Percentiles rank a stretch among this genome's conserved stretches.
Evolutionary conservation across 306 rosid species (phyloP).

Genomic region (Hylodesmum podocarpum): DNA sequence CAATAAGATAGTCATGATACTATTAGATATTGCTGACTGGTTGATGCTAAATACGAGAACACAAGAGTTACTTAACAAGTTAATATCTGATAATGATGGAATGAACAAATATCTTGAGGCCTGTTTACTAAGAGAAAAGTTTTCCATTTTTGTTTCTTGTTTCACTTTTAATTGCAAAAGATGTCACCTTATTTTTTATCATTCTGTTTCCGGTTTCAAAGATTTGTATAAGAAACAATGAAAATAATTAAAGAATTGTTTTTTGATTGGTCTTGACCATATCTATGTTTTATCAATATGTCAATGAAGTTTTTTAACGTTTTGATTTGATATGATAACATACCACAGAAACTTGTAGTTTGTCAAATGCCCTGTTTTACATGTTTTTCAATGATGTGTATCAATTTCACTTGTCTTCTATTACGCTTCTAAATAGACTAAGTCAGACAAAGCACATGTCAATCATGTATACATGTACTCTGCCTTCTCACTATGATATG

Average conservation of each 20-base stretch:
- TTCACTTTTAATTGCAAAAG: background rate
- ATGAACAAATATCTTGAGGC: background rate
- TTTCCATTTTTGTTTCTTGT: background rate
- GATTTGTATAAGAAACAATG: background rate
- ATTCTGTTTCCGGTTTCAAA: background rate
- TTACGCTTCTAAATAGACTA: background rate
- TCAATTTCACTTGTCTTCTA: background rate
- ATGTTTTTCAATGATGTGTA: background rate
- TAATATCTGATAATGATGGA: background rate
- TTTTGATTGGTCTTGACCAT: background rate
- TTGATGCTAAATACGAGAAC: background rate
- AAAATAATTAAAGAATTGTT: background rate
- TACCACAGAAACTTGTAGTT: background rate
- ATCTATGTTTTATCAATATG: background rate
- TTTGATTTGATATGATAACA: background rate
- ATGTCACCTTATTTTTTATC: background rate
- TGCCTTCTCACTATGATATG: conserved; percentile 12
- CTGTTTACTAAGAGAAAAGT: background rate
- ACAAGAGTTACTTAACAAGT: background rate
- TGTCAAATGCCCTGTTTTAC: background rate
- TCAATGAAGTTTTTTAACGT: background rate
- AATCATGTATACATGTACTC: background rate
- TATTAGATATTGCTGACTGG: background rate
- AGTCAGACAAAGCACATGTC: background rate
- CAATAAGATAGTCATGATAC: background rate